phyloP scores from a whole-genome alignment of 352 stramenopile species.

The Globisporangium polare region DNA sequence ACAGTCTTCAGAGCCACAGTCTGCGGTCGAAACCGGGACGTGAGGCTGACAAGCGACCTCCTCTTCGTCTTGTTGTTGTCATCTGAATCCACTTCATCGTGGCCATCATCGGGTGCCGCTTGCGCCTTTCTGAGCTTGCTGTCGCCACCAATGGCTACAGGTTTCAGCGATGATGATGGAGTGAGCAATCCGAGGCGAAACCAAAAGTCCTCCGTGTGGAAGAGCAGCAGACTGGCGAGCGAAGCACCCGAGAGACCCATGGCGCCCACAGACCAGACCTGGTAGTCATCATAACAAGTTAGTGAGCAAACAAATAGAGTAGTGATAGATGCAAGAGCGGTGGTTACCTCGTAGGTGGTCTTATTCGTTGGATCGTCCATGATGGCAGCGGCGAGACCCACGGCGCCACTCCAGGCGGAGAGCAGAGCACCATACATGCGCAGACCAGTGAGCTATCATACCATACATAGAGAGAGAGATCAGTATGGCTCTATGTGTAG shows the following conservation, averaged over 20 bases:
- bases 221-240: conserved; percentile 35
- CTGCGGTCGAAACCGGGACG: neutral
- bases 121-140: neutral
- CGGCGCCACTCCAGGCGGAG: conserved; percentile 32
- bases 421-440: conserved; percentile 40
- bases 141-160: neutral
- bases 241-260: conserved; percentile 41
- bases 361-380: conserved; percentile 40
- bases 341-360: conserved; percentile 36
- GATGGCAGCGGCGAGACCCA: conserved; percentile 33
- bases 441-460: conserved; percentile 45
- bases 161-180: neutral
- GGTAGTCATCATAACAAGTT: neutral
- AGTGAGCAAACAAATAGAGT: no score
- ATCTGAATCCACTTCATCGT: neutral
- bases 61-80: neutral
- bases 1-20: neutral
- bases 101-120: neutral
- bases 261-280: conserved; percentile 57
- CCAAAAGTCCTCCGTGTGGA: conserved; percentile 56
- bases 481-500: no score
- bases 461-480: neutral
- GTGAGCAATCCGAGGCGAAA: conserved; percentile 20
- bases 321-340: neutral
- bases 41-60: neutral